These are phyloP conservation scores for Lenwebbia sp. DNA, from an alignment of 345 rosid genomes.

Conservation along the genomic window DNA sequence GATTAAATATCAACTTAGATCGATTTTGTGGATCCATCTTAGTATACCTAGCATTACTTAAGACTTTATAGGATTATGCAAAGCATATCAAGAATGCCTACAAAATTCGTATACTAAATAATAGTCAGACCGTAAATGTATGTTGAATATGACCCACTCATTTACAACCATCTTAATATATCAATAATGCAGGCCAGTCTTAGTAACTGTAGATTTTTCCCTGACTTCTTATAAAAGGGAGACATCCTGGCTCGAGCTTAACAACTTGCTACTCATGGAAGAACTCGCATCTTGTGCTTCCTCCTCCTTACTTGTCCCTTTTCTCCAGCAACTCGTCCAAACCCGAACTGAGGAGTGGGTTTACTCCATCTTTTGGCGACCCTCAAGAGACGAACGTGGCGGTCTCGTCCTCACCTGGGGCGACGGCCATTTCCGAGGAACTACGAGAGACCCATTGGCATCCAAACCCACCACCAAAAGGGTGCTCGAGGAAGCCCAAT, in stretches of 20 bases:
- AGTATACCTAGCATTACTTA: not conserved
- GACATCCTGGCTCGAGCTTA: not conserved
- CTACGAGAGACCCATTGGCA: not conserved
- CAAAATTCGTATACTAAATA: not conserved
- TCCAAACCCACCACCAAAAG: not conserved
- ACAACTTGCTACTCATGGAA: not conserved
- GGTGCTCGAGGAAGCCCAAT: not conserved
- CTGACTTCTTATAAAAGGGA: not conserved
- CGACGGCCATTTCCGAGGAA: constrained; percentile 11
- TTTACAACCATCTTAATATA: not conserved
- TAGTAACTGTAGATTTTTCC: not conserved
- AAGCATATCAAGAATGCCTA: not conserved
- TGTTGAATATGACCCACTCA: not conserved
- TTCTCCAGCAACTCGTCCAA: not conserved
- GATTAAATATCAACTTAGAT: not conserved
- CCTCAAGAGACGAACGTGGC: not conserved
- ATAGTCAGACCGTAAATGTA: not conserved
- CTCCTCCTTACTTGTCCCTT: not conserved
- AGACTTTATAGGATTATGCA: not conserved
- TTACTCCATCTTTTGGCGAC: constrained; percentile 15
- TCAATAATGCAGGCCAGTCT: not conserved
- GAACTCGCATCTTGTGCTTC: not conserved
- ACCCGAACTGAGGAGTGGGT: constrained; percentile 2
- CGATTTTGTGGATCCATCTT: not conserved
- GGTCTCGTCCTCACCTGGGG: constrained; percentile 4